Evolutionary conservation across 352 stramenopile species (phyloP), one percentile per base, ranked within the genome.

Genomic region (Globisporangium middletonii): DNA sequence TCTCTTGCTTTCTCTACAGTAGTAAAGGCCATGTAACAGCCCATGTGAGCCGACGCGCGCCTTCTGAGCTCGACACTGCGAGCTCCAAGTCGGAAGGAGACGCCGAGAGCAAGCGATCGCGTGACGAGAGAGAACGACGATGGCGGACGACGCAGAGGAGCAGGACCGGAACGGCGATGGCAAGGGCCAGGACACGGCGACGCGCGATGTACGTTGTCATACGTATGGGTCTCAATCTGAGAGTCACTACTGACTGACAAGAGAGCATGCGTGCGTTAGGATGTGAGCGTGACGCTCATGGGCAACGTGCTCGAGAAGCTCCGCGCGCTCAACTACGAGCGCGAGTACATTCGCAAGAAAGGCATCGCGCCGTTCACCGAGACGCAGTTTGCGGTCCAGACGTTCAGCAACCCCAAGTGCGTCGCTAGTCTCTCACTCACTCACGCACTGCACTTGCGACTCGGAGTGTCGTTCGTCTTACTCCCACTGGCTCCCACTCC

Each of bases 241-340:
- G 23, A 18, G 19, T 5, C 26, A 46, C 4, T 51, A 35, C 8
- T 55, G 18, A 55, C n/a, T 38, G 33, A 38, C 30, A 35, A 35
- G 7, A 8, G 30, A 8, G 30, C 7, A 8, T 35, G 30, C 30
- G 30, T 38, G 33, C 5, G 33, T 38, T 50, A 93, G 83, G 83
- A 94, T 44, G 69, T 89, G 61, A 80, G 71, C 28, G 81, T 94
- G 46, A 86, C 77, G 44, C 64, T 89, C 57, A 94, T 94, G 81
- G 78, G 81, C 42, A 91, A 88, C 63, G 83, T 88, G 52, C 65
- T 94, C 11, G 82, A 92, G 65, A 94, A 94, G 66, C 71, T 94
- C 35, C 80, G 80, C 15, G 79, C 91, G 33, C 65, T 92, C 60
- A 71, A 79, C 51, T 94, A 92, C 62, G 84, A 94, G 35, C 72